Evolutionary conservation across 345 rosid species (phyloP), one percentile per base, ranked within the genome.

Genomic region (Nasturtium officinale): DNA sequence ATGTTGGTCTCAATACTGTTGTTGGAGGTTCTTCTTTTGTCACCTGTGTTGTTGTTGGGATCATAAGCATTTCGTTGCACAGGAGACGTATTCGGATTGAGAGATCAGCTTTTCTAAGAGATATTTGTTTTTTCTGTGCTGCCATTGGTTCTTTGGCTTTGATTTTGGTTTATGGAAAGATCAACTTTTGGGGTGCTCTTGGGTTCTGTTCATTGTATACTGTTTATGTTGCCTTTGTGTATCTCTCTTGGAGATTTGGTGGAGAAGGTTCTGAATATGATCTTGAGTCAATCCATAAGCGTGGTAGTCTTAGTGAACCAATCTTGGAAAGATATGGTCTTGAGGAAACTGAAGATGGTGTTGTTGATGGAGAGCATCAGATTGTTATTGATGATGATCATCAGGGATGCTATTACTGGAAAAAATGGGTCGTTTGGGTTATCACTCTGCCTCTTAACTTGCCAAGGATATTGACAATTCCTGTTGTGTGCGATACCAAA

Each of bases 21-120:
- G 72, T 95, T 9, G 99, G 99, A 0, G 97, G 96, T 1, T 90
- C 96, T 28, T 88, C 89, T 56, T 89, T 95, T 33, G 85, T 95
- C 30, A 85, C 99, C 0, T 77, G 89, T 56, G 85, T 76, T 54
- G 97, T 95, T 30, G 93, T 91, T 28, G 97, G 99, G 47, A 75
- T 89, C 11, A 87, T 95, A 21, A 75, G 93, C 46, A 71, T 83
- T 46, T 43, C 78, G 23, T 79, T 81, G 3, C 79, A 82, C 55
- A 67, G 59, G 2, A 72, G 67, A 52, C 69, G 79, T 15, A 74
- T 94, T 26, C 52, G 80, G 5, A 55, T 94, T 8, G 98, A 94
- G 1, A 82, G 73, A 81, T 75, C 78, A 5, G 84, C 91, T 62
- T 94, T 94, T 77, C 48, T 88, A 15, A 81, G 98, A 82, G 98